These are phyloP conservation scores for Colletotrichum sp. DNA, from an alignment of 2,329 filamentous ascomycete genomes.

Conservation along the genomic window DNA sequence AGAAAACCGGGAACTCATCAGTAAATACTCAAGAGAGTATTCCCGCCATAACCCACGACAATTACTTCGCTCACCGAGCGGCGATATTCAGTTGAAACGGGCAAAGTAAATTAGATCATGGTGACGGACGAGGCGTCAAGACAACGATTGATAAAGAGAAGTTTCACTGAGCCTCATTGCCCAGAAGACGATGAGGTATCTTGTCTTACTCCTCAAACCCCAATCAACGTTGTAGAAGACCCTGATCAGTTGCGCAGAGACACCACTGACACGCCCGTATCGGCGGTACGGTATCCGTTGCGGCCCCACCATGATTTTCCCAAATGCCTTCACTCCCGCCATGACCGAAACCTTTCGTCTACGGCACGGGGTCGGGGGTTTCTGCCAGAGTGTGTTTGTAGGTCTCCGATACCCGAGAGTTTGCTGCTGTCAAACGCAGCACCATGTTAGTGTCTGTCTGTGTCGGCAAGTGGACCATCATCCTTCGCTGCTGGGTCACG, in stretches of 20 bases:
- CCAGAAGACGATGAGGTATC: background rate
- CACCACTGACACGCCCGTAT: background rate
- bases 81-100: background rate
- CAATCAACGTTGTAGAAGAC: background rate
- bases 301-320: background rate
- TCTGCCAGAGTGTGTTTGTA: background rate
- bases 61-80: background rate
- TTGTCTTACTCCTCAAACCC: background rate
- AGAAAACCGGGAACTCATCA: background rate
- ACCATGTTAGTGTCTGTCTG: background rate
- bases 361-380: background rate
- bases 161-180: background rate
- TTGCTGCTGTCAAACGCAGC: background rate
- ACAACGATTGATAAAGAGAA: background rate
- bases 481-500: background rate
- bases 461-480: background rate
- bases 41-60: background rate
- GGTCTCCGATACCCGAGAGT: background rate
- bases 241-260: background rate
- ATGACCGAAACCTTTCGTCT: background rate
- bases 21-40: background rate
- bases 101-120: conserved; percentile 25
- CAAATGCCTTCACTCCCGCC: background rate
- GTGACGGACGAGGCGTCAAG: conserved; percentile 33
- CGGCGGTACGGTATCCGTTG: background rate